Percentiles rank a stretch among this genome's conserved stretches.
Conservation (phyloP, 768 basidiomycete genomes). For the Lentinula raphanica region DNA sequence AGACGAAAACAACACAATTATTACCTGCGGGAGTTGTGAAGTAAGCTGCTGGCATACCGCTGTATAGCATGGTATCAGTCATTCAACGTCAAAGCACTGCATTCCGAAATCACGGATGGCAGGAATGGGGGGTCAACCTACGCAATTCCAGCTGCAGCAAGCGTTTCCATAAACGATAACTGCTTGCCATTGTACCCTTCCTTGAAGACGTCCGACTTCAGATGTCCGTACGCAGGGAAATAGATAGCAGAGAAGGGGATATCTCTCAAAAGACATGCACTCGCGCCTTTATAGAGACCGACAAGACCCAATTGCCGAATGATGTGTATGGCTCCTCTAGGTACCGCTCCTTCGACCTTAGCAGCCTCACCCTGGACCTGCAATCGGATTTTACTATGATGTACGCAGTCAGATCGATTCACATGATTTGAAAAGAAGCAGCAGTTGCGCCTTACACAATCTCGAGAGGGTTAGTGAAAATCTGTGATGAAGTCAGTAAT, state of each 20-base stretch:
- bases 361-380: constrained; percentile 96
- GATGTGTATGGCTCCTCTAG: constrained; percentile 88
- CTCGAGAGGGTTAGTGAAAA: constrained; percentile 96
- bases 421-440: background rate
- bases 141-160: constrained; percentile 78
- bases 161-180: constrained; percentile 84
- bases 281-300: constrained; percentile 90
- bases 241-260: constrained; percentile 97
- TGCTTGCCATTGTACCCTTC: constrained; percentile 96
- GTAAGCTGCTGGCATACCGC: constrained; percentile 97
- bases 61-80: constrained; percentile 34
- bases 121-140: constrained; percentile 37
- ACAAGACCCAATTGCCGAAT: constrained; percentile 87
- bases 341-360: constrained; percentile 72
- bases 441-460: constrained; percentile 76
- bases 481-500: constrained; percentile 35
- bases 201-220: constrained; percentile 91
- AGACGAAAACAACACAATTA: constrained; percentile 14
- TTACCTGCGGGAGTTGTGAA: constrained; percentile 85
- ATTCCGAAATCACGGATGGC: constrained; percentile 1
- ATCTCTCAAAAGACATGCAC: constrained; percentile 89
- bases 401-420: background rate
- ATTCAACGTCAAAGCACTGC: constrained; percentile 18
- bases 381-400: constrained; percentile 78
- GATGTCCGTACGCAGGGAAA: constrained; percentile 82